Percentiles rank a stretch among this genome's conserved stretches.
phyloP scores from a whole-genome alignment of 2,329 filamentous ascomycete genomes.

The Whalleya microplaca region DNA sequence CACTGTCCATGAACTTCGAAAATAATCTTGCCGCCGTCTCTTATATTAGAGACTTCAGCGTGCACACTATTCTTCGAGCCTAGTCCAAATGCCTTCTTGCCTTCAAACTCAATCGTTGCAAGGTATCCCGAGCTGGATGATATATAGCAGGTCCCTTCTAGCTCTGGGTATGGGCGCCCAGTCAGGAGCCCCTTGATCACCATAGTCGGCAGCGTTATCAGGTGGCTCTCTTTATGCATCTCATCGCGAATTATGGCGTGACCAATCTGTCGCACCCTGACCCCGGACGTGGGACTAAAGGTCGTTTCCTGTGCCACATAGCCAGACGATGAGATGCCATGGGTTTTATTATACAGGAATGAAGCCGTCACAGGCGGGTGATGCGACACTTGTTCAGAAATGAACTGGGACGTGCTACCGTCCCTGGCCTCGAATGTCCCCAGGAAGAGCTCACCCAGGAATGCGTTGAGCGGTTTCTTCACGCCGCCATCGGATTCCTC shows the following conservation, averaged over 20 bases:
- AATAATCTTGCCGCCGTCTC: slow-evolving; percentile 13
- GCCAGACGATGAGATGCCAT: slow-evolving; percentile 31
- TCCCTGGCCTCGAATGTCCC: slow-evolving; percentile 38
- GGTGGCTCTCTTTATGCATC: slow-evolving; percentile 38
- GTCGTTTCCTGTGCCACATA: slow-evolving; percentile 34
- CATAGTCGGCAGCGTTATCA: slow-evolving; percentile 34
- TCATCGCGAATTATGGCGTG: slow-evolving; percentile 35
- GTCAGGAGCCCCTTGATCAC: slow-evolving; percentile 28
- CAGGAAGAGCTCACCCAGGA: slow-evolving; percentile 52
- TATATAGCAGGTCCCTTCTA: slow-evolving; percentile 34
- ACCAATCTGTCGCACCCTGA: slow-evolving; percentile 30
- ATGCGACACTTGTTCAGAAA: slow-evolving; percentile 36
- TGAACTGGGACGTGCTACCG: slow-evolving; percentile 22
- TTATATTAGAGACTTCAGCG: slow-evolving; percentile 25
- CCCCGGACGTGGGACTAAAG: slow-evolving; percentile 25
- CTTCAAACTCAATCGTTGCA: slow-evolving; percentile 29
- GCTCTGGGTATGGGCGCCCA: slow-evolving; percentile 29
- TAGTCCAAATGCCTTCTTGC: slow-evolving; percentile 17
- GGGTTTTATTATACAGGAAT: slow-evolving; percentile 27
- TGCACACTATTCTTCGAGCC: slow-evolving; percentile 29
- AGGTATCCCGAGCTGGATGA: slow-evolving; percentile 33
- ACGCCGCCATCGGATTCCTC: slow-evolving; percentile 43
- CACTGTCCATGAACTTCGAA: slow-evolving; percentile 38
- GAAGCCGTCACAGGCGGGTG: slow-evolving; percentile 37
- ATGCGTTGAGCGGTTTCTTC: slow-evolving; percentile 56